phyloP scores from a whole-genome alignment of 2,329 filamentous ascomycete species.

The Rutstroemia sydowiana region DNA sequence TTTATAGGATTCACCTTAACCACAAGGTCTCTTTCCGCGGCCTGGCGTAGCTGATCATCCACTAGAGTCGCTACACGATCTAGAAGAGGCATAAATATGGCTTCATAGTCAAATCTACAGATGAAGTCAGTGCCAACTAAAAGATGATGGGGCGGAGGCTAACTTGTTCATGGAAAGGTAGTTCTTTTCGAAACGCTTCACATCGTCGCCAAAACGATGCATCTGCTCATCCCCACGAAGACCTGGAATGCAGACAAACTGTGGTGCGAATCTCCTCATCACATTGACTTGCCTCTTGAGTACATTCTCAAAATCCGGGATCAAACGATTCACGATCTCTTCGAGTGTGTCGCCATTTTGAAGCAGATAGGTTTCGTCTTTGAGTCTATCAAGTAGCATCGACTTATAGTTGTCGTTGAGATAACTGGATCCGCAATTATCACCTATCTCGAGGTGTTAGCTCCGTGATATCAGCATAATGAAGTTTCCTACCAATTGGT shows the following conservation, averaged over 20 bases:
- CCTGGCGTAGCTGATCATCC: conserved; percentile 10
- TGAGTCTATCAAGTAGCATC: conserved; percentile 2
- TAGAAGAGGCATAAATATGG: conserved; percentile 14
- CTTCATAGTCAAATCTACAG: conserved; percentile 15
- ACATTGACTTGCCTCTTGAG: conserved; percentile 6
- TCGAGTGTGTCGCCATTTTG: conserved; percentile 8
- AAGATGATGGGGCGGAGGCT: neutral
- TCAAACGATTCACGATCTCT: conserved; percentile 4
- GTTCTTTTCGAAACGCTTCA: conserved; percentile 13
- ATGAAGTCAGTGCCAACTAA: neutral
- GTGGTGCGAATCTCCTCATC: neutral
- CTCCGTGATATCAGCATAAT: neutral
- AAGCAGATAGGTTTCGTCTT: conserved; percentile 10
- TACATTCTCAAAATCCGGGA: conserved; percentile 12
- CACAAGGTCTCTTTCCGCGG: conserved; percentile 4
- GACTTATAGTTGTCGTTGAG: conserved; percentile 10
- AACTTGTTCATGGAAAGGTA: conserved; percentile 12
- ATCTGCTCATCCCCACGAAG: conserved; percentile 10
- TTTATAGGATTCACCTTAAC: conserved; percentile 15
- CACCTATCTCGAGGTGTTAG: neutral
- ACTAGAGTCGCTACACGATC: conserved; percentile 9
- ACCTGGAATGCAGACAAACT: conserved; percentile 11
- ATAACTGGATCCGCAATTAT: conserved; percentile 11
- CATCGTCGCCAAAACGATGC: neutral
- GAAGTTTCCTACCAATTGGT: neutral